Percentiles rank a stretch among this genome's conserved stretches.
These are phyloP conservation scores for Marasmius fiardii DNA, from an alignment of 1,284 basidiomycete species.

Conservation along the genomic window DNA sequence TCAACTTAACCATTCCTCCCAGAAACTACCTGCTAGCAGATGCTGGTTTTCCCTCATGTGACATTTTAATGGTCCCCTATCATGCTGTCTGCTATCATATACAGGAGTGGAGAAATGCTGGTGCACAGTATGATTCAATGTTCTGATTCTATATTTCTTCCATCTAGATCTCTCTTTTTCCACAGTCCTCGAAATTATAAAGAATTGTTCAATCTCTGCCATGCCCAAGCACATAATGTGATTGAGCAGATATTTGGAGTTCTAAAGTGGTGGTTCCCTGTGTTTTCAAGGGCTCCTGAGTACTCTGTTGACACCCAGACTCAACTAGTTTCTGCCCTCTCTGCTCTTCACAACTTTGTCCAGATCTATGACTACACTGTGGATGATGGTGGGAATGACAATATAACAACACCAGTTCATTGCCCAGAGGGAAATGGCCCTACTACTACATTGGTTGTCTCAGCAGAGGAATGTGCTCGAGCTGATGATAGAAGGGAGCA, in stretches of 20 bases:
- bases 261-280: not conserved
- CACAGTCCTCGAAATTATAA: not conserved
- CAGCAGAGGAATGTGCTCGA: not conserved
- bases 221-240: not conserved
- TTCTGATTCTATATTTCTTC: not conserved
- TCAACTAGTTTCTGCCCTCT: not conserved
- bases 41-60: constrained; percentile 17
- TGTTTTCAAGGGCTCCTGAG: not conserved
- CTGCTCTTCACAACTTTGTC: not conserved
- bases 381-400: not conserved
- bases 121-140: constrained; percentile 3
- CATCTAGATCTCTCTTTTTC: not conserved
- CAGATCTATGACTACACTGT: not conserved
- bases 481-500: not conserved
- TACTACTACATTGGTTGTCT: not conserved
- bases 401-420: not conserved
- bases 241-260: not conserved
- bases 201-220: not conserved
- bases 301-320: not conserved
- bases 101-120: constrained; percentile 14
- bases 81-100: constrained; percentile 15
- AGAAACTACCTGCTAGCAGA: constrained; percentile 18
- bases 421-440: not conserved
- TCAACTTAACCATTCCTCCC: constrained; percentile 5
- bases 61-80: constrained; percentile 15